A percentile compares a stretch with the other conserved stretches of the same genome.
phyloP scores from a whole-genome alignment of 345 rosid genomes.

The Eucalyptus guilfoylei region DNA sequence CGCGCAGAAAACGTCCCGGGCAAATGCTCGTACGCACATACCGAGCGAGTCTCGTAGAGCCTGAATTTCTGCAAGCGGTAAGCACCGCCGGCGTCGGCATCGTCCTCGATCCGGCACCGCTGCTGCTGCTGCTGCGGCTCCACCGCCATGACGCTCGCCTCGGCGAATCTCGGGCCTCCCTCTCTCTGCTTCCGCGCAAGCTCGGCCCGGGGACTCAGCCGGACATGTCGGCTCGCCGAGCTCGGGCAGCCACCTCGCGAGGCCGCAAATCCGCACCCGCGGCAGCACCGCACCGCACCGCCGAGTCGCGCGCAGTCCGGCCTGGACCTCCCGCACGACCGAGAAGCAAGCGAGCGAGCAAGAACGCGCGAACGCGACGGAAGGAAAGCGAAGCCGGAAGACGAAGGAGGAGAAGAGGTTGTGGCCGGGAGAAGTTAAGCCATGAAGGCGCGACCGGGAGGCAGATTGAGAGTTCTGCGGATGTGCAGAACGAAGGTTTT shows the following conservation, averaged over 20 bases:
- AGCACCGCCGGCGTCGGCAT: conserved; percentile 1
- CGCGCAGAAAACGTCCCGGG: not conserved
- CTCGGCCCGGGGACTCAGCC: not conserved
- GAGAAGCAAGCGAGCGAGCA: not conserved
- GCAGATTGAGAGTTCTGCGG: not conserved
- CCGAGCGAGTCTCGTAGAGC: conserved; percentile 91
- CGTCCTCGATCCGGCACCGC: conserved; percentile 3
- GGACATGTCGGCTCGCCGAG: not conserved
- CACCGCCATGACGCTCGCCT: conserved; percentile 9
- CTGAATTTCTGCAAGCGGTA: conserved; percentile 73
- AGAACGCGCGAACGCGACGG: not conserved
- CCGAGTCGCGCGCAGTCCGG: not conserved
- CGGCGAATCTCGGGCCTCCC: not conserved
- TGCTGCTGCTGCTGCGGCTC: not conserved
- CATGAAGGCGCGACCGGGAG: too few relatives aligned
- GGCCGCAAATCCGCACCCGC: not conserved
- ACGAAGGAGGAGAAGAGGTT: not conserved
- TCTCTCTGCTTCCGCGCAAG: not conserved
- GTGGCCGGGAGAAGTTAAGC: not conserved
- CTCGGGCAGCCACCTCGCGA: not conserved
- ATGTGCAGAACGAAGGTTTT: not conserved
- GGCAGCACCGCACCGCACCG: not conserved
- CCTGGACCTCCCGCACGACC: not conserved
- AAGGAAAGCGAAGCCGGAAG: not conserved
- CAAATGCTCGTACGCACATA: not conserved